Evolutionary conservation across 768 basidiomycete species (phyloP), one percentile per base, ranked within the genome.

Genomic region (Rhizopogon roseolus): DNA sequence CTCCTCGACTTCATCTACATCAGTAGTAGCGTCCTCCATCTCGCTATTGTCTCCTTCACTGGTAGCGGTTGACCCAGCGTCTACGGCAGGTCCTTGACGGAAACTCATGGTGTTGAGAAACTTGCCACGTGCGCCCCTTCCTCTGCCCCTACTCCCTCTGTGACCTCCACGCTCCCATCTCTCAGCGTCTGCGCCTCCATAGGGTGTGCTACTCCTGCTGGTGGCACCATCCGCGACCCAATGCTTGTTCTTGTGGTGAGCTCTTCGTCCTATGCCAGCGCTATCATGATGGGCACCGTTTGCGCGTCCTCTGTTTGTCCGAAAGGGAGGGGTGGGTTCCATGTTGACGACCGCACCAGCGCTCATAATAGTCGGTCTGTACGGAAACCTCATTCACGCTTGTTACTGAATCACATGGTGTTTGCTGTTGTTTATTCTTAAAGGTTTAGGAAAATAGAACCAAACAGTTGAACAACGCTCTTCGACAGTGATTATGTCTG

Each of bases 91-190:
- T 17, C 60, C 62, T 25, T 58, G 60, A 42, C 61, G 67, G 52
- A 76, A 61, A 49, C 72, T 67, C 41, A 76, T 66, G 17, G 74
- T 62, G 54, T 77, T 79, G 37, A 67, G 63, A 58, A 77, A 76
- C 55, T 71, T 75, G 27, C 72, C 69, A 54, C 66, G 64, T 28
- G 62, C 58, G 53, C 66, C 62, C 52, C 65, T 64, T 27, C 73
- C 76, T 44, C 77, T 73, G 50, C 77, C 75, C 41, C 78, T 72
- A 25, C 60, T 36, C 36, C 82, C 81, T 58, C 78, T 73, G 64
- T 75, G 72, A 5, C 80, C 80, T 5, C 84, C 84, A 43, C 85
- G 76, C 49, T 88, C 86, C 82, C 85, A 81, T 42, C 80, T 73
- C 50, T 83, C 83, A 25, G 63, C 61, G 58, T 86, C 82, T 16